These are phyloP conservation scores for Umbellularia californica DNA, from an alignment of 164 flowering plant genomes.

Conservation along the genomic window DNA sequence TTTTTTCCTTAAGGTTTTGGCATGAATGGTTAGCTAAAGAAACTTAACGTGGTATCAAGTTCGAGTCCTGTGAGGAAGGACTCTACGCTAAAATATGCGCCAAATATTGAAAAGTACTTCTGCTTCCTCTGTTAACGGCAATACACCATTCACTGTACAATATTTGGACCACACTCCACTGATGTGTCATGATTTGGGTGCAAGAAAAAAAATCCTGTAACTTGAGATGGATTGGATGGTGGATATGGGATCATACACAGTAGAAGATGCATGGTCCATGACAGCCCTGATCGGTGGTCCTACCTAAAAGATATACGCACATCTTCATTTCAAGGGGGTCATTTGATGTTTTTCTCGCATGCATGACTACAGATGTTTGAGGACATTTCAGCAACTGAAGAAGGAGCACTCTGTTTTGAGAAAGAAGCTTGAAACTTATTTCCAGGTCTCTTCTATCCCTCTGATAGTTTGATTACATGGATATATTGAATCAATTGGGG, in stretches of 20 bases:
- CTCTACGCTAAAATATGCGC: too few relatives aligned
- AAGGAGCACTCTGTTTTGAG: constrained; percentile 36
- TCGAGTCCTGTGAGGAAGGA: too few relatives aligned
- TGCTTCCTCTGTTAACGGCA: too few relatives aligned
- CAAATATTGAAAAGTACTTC: too few relatives aligned
- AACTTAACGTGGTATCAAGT: too few relatives aligned
- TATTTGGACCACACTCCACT: too few relatives aligned
- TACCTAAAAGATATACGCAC: background rate
- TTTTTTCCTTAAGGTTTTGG: too few relatives aligned
- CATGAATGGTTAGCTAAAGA: too few relatives aligned
- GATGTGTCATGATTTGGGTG: too few relatives aligned
- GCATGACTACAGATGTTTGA: constrained; percentile 29
- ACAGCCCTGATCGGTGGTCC: background rate
- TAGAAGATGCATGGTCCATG: background rate
- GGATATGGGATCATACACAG: background rate
- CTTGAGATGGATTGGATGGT: background rate
- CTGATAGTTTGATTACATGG: background rate
- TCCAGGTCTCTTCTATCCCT: constrained; percentile 21
- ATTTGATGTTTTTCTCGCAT: background rate
- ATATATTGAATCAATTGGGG: background rate
- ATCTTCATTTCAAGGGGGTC: background rate
- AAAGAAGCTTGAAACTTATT: constrained; percentile 44
- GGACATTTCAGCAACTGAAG: constrained; percentile 37
- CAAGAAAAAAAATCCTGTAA: background rate
- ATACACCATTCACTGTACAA: too few relatives aligned